phyloP scores from a whole-genome alignment of 257 asterid genomes.

The Anisodus acutangulus region DNA sequence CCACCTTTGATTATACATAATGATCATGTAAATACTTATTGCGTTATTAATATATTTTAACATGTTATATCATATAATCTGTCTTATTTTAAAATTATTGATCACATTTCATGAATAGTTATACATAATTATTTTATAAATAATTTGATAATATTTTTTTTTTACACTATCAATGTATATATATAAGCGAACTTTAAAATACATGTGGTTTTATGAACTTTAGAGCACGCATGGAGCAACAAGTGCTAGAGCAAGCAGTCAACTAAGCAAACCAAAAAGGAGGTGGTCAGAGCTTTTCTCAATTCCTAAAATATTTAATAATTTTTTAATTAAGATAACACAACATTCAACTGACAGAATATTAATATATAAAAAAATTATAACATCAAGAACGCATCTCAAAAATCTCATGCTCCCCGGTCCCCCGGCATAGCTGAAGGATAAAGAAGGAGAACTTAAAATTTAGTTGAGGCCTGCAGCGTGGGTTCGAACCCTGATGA shows the following conservation, averaged over 20 bases:
- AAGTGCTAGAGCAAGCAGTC: slow-evolving; percentile 6
- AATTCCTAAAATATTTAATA: slow-evolving; percentile 27
- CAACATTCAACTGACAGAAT: slow-evolving; percentile 29
- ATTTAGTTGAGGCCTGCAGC: too few relatives aligned
- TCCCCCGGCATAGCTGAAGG: too few relatives aligned
- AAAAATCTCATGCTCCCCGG: slow-evolving; percentile 43
- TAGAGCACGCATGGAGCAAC: slow-evolving; percentile 33
- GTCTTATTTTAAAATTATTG: not conserved
- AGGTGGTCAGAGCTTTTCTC: slow-evolving; percentile 27
- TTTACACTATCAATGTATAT: too few relatives aligned
- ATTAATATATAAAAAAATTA: not conserved
- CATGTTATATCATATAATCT: not conserved
- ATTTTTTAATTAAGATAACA: not conserved
- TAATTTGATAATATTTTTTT: not conserved
- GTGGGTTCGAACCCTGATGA: too few relatives aligned
- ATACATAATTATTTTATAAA: not conserved
- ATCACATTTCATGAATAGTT: not conserved
- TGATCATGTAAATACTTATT: too few relatives aligned
- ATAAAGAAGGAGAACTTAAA: too few relatives aligned
- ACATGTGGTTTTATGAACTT: slow-evolving; percentile 43
- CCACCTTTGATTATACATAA: not conserved
- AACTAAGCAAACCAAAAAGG: slow-evolving; percentile 28
- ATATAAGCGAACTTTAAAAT: not conserved
- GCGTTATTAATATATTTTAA: not conserved
- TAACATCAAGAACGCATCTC: slow-evolving; percentile 28